Evolutionary conservation across 345 rosid species (phyloP), one percentile per base, ranked within the genome.

Genomic region (Mallotus nudiflorus): DNA sequence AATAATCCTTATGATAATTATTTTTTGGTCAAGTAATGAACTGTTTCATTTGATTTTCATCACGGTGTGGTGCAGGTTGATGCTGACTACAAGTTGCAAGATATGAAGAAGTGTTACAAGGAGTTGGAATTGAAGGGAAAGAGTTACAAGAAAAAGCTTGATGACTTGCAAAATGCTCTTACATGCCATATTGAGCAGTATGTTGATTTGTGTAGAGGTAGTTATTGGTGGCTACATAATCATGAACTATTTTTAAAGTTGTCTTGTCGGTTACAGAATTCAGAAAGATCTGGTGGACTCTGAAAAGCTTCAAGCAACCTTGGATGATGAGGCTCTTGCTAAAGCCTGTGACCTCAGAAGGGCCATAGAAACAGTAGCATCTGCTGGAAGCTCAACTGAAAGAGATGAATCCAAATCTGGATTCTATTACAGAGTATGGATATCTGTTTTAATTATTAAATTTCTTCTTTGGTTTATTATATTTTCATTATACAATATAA

Each of bases 371-470:
- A 88, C 78, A 87, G 89, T 85, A 54, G 77, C 88, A 44, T 69
- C n/a, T 92, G 79, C 72, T 95, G 70, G 98, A 95, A 77, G 92
- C 94, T 57, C 97, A 95, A 66, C 76, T 95, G 69, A 95, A 90
- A 80, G 98, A 95, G 80, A 74, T 95, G 90, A 90, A 85, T 75
- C 99, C 99, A 65, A 95, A 95, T 80, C 97, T 95, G 53, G 98
- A 95, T 80, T 95, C 98, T 62, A 90, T 95, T 12, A 76, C 99
- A 39, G 97, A 92, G 99, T 95, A 88, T 70, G 86, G 53, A 24
- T 70, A 72, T 69, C 25, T 15, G 9, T 73, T 9, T 29, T 53
- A 40, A 45, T 0, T 63, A 31, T 58, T 24, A 53, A 63, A 20
- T 39, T 33, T 52, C 31, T 33, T 42, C 49, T 27, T 25, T 15